A percentile compares a stretch with the other conserved stretches of the same genome.
phyloP scores from a whole-genome alignment of 2,329 filamentous ascomycete genomes.

The Paracamarosporium sp. region DNA sequence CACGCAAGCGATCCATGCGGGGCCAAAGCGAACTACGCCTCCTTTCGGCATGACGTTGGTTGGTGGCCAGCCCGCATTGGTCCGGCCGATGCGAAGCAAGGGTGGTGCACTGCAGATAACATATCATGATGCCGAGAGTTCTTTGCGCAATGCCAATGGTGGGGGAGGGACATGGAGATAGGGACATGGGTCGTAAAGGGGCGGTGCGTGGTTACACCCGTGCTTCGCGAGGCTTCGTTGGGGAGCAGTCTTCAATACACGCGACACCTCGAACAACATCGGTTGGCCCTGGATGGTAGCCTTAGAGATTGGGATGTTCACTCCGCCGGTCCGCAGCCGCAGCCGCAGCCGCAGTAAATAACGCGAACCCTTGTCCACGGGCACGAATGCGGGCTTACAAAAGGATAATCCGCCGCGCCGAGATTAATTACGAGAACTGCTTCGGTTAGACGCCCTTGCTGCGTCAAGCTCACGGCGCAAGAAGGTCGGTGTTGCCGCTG shows the following conservation, averaged over 20 bases:
- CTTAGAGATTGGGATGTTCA: background rate
- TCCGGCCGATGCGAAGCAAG: slow-evolving; percentile 14
- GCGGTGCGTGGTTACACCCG: background rate
- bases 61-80: slow-evolving; percentile 18
- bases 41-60: slow-evolving; percentile 25
- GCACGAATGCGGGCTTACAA: background rate
- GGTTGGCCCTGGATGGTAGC: background rate
- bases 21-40: background rate
- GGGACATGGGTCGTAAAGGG: slow-evolving; percentile 21
- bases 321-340: background rate
- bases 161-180: slow-evolving; percentile 10
- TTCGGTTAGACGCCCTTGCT: background rate
- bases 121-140: slow-evolving; percentile 21
- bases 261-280: too few relatives aligned
- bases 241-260: background rate
- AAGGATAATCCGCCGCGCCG: background rate
- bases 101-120: slow-evolving; percentile 28
- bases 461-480: background rate
- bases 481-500: background rate
- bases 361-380: background rate
- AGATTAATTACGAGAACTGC: background rate
- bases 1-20: background rate
- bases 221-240: background rate
- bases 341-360: background rate
- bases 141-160: slow-evolving; percentile 23